Percentiles rank a stretch among this genome's conserved stretches.
These are phyloP conservation scores for Ustilago tritici DNA, from an alignment of 1,284 basidiomycete species.

Conservation along the genomic window DNA sequence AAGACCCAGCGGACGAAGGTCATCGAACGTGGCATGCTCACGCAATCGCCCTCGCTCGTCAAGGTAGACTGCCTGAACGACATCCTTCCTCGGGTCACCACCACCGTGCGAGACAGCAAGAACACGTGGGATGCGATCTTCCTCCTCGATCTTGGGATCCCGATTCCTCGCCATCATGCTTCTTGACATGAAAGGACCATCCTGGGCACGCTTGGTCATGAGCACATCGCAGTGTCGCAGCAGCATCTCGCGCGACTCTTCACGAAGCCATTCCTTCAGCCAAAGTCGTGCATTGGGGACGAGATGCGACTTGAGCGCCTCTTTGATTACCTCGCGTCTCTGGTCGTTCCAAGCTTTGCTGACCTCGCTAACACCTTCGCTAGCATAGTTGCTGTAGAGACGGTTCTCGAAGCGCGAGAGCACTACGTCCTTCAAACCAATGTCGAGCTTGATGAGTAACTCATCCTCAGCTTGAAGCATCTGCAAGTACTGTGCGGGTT, in stretches of 20 bases:
- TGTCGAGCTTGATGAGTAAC: slow-evolving; percentile 82
- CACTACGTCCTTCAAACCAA: slow-evolving; percentile 73
- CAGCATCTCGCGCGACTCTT: slow-evolving; percentile 83
- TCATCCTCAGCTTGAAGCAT: slow-evolving; percentile 92
- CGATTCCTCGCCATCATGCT: slow-evolving; percentile 62
- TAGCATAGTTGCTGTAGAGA: slow-evolving; percentile 84
- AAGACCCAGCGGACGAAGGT: slow-evolving; percentile 56
- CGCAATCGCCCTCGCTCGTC: slow-evolving; percentile 89
- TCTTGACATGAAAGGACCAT: slow-evolving; percentile 77
- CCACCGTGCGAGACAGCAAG: slow-evolving; percentile 94
- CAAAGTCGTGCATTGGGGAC: slow-evolving; percentile 86
- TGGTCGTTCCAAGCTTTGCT: slow-evolving; percentile 93
- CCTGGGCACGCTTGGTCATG: slow-evolving; percentile 70
- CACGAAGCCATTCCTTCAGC: slow-evolving; percentile 87
- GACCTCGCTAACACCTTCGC: slow-evolving; percentile 85
- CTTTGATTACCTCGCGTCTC: slow-evolving; percentile 81
- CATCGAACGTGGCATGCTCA: slow-evolving; percentile 89
- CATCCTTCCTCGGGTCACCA: slow-evolving; percentile 91
- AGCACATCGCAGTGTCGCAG: slow-evolving; percentile 58
- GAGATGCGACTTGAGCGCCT: slow-evolving; percentile 82
- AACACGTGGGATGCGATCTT: slow-evolving; percentile 82
- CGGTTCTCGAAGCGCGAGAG: slow-evolving; percentile 55
- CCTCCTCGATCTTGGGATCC: slow-evolving; percentile 73
- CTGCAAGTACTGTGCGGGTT: slow-evolving; percentile 82
- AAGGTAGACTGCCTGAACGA: slow-evolving; percentile 84